phyloP scores from a whole-genome alignment of 2,329 filamentous ascomycete genomes.

The Juglanconis juglandina region DNA sequence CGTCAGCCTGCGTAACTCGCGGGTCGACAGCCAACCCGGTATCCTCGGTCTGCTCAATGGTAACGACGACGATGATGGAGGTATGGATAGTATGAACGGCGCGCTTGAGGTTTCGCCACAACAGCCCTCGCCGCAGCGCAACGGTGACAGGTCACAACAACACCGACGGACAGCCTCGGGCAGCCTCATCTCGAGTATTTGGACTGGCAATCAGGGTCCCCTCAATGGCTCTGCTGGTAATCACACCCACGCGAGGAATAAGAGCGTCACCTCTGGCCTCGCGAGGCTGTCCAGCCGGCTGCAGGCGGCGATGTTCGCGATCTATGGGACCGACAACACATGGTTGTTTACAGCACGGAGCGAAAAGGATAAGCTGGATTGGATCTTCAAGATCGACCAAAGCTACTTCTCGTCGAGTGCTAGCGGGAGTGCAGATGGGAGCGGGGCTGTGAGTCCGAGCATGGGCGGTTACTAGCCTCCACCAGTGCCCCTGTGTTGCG shows the following conservation, averaged over 20 bases:
- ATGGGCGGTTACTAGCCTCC: background rate
- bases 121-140: constrained; percentile 13
- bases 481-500: background rate
- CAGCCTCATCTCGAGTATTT: constrained; percentile 52
- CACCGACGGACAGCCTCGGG: constrained; percentile 50
- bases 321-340: constrained; percentile 91
- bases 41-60: constrained; percentile 70
- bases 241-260: constrained; percentile 10
- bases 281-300: constrained; percentile 55
- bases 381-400: constrained; percentile 94
- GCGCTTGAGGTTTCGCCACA: constrained; percentile 16
- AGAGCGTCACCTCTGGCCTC: constrained; percentile 38
- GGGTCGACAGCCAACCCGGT: constrained; percentile 89
- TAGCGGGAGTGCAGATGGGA: constrained; percentile 33
- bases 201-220: constrained; percentile 44
- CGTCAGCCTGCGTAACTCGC: constrained; percentile 81
- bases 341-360: constrained; percentile 89
- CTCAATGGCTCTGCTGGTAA: constrained; percentile 10
- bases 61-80: constrained; percentile 19
- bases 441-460: constrained; percentile 35
- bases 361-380: constrained; percentile 91
- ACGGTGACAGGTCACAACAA: constrained; percentile 39
- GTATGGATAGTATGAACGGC: constrained; percentile 23
- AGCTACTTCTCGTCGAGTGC: constrained; percentile 54
- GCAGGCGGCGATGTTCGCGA: constrained; percentile 78